These are phyloP conservation scores for Singerocomus inundabilis DNA, from an alignment of 1,284 basidiomycete species.

Conservation along the genomic window DNA sequence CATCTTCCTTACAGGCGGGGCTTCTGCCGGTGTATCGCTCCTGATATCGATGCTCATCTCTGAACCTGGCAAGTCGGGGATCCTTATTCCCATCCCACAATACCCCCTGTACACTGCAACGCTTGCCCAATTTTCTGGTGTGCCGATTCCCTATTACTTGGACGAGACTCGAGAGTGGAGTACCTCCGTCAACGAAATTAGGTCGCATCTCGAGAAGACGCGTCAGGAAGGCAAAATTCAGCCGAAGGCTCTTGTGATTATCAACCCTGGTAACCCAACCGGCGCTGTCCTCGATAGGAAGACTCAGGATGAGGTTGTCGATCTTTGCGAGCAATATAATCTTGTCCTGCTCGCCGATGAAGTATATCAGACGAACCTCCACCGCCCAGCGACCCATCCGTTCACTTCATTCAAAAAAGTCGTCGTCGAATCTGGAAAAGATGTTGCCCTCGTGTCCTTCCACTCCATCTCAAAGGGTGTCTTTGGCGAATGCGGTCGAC, in stretches of 20 bases:
- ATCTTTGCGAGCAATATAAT: conserved; percentile 80
- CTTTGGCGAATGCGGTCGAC: conserved; percentile 88
- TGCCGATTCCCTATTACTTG: conserved; percentile 87
- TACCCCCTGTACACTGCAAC: conserved; percentile 97
- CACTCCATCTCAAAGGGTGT: conserved; percentile 96
- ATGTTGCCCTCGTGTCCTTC: conserved; percentile 85
- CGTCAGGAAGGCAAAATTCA: conserved; percentile 55
- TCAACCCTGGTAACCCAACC: conserved; percentile 97
- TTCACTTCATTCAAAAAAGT: conserved; percentile 94
- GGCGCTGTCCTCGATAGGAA: conserved; percentile 74
- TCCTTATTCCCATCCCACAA: conserved; percentile 97
- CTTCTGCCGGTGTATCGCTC: conserved; percentile 89
- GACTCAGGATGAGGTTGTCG: conserved; percentile 74
- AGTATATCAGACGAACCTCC: conserved; percentile 93
- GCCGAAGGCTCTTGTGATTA: conserved; percentile 86
- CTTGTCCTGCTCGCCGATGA: conserved; percentile 92
- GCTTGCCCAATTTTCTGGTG: conserved; percentile 81
- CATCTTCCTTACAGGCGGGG: conserved; percentile 94
- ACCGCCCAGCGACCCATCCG: conserved; percentile 60
- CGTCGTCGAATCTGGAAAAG: conserved; percentile 59
- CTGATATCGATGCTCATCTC: conserved; percentile 81
- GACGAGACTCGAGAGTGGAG: conserved; percentile 85
- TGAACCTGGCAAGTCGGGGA: conserved; percentile 61
- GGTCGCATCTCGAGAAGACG: conserved; percentile 67
- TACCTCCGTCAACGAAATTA: conserved; percentile 74